A percentile compares a stretch with the other conserved stretches of the same genome.
phyloP scores from a whole-genome alignment of 805 yeast species.

The Candida glaebosa region DNA sequence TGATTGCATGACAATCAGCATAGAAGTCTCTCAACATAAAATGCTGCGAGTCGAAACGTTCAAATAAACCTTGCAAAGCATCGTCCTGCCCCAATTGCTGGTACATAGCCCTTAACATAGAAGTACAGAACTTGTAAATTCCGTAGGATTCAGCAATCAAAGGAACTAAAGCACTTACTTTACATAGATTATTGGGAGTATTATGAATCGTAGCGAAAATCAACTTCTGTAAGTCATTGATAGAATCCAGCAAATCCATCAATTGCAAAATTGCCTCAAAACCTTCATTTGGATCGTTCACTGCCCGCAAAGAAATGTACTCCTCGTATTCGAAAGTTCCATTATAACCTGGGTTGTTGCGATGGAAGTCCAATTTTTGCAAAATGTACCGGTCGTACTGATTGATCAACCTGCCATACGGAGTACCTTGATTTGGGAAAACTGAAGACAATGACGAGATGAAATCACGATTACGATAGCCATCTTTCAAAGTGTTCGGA shows the following conservation, averaged over 20 bases:
- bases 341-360: conserved; percentile 81
- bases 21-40: conserved; percentile 75
- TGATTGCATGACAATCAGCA: conserved; percentile 84
- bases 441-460: conserved; percentile 66
- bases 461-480: conserved; percentile 74
- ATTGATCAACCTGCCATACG: conserved; percentile 69
- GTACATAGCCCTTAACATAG: conserved; percentile 88
- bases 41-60: conserved; percentile 69
- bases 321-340: conserved; percentile 97
- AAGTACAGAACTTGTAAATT: conserved; percentile 80
- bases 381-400: conserved; percentile 73
- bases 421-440: conserved; percentile 38
- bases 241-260: conserved; percentile 79
- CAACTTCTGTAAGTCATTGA: conserved; percentile 73
- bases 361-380: conserved; percentile 77
- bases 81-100: conserved; percentile 70
- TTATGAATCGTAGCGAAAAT: conserved; percentile 69
- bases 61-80: conserved; percentile 70
- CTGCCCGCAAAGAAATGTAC: conserved; percentile 80
- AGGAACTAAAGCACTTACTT: conserved; percentile 84
- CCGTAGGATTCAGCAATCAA: conserved; percentile 90
- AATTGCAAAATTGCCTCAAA: conserved; percentile 84
- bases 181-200: conserved; percentile 64
- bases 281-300: conserved; percentile 93
- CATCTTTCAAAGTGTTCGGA: conserved; percentile 76